Percentiles rank a stretch among this genome's conserved stretches.
Evolutionary conservation across 495 filamentous ascomycete species (phyloP).

Genomic region (Geoglossum glabrum): DNA sequence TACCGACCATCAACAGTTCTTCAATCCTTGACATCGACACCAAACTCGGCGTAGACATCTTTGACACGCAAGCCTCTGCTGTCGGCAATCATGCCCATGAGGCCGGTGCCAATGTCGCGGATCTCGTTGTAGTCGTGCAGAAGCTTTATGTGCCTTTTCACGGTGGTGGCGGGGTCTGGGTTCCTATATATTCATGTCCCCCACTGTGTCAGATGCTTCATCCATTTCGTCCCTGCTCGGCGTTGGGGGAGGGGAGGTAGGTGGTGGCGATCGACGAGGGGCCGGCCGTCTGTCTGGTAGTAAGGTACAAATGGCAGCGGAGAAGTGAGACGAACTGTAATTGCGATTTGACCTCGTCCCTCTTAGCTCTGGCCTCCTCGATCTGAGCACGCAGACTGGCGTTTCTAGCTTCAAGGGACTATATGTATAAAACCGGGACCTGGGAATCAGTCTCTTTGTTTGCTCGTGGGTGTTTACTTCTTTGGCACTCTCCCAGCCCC

Average conservation of each 20-base stretch:
- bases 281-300: too few relatives aligned
- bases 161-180: conserved; percentile 15
- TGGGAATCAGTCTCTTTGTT: neutral
- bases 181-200: neutral
- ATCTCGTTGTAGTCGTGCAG: conserved; percentile 67
- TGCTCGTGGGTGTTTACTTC: neutral
- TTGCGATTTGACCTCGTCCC: neutral
- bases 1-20: neutral
- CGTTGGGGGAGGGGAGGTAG: neutral
- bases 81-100: conserved; percentile 59
- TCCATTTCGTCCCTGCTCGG: neutral
- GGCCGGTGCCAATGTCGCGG: conserved; percentile 47
- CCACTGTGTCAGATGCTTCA: neutral
- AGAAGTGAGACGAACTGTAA: neutral
- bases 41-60: conserved; percentile 39
- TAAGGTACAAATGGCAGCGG: too few relatives aligned
- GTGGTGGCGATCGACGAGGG: neutral
- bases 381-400: neutral
- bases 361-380: neutral
- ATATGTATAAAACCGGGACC: neutral
- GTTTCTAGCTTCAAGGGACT: neutral
- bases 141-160: conserved; percentile 43
- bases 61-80: conserved; percentile 37
- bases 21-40: conserved; percentile 4
- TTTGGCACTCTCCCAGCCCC: too few relatives aligned